Evolutionary conservation across 2,329 filamentous ascomycete genomes (phyloP).

Genomic region (Hirsutella thompsonii): DNA sequence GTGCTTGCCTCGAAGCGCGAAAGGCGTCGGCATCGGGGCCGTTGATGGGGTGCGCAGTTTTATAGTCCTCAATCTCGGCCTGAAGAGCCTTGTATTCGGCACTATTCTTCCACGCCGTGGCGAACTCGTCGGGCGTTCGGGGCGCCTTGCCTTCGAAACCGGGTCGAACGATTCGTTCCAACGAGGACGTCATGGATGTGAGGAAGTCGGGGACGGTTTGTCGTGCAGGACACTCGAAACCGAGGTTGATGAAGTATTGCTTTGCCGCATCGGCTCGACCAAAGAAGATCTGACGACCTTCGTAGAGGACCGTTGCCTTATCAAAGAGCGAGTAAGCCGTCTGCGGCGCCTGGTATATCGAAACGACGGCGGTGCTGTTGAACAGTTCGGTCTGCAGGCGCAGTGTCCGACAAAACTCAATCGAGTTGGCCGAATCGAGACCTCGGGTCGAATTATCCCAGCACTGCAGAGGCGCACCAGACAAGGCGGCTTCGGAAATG

Average conservation of each 20-base stretch:
- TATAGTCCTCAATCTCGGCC: constrained; percentile 42
- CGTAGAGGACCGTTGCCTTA: constrained; percentile 45
- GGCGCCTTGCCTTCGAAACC: constrained; percentile 44
- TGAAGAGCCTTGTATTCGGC: constrained; percentile 36
- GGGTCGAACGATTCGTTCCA: constrained; percentile 40
- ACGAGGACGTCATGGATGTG: constrained; percentile 52
- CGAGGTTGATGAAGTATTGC: constrained; percentile 53
- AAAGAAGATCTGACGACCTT: constrained; percentile 50
- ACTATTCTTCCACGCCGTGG: constrained; percentile 43
- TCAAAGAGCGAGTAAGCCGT: constrained; percentile 52
- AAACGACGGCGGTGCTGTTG: constrained; percentile 51
- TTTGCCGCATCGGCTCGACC: constrained; percentile 46
- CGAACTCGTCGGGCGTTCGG: constrained; percentile 49
- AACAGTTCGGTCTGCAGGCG: constrained; percentile 56
- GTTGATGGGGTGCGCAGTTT: constrained; percentile 36
- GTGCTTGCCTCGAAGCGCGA: constrained; percentile 37
- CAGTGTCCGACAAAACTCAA: constrained; percentile 62
- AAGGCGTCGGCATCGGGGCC: constrained; percentile 44
- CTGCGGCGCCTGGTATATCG: constrained; percentile 61
- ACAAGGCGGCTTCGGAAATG: constrained; percentile 48
- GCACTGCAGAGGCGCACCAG: constrained; percentile 47
- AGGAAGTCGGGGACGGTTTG: constrained; percentile 61
- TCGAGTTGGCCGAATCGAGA: constrained; percentile 61
- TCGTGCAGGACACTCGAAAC: constrained; percentile 53
- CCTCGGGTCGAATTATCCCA: constrained; percentile 65